Evolutionary conservation across 2,329 filamentous ascomycete species (phyloP).

Genomic region (Diplodia seriata): DNA sequence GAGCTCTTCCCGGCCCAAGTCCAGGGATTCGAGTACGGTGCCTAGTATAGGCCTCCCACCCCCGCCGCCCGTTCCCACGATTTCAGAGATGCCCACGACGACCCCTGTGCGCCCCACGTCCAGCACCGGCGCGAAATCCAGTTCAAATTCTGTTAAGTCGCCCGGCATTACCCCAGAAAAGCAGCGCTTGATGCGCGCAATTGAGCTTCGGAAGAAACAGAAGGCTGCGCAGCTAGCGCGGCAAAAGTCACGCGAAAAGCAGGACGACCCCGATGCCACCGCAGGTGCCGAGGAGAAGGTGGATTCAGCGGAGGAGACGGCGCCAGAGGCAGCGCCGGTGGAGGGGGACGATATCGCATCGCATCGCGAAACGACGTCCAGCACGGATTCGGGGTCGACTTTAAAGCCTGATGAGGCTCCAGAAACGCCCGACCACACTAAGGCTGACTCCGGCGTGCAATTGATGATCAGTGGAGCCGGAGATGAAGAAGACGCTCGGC

Average conservation of each 20-base stretch:
- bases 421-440: slow-evolving; percentile 40
- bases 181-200: slow-evolving; percentile 88
- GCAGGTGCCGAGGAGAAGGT: slow-evolving; percentile 35
- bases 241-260: slow-evolving; percentile 36
- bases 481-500: slow-evolving; percentile 46
- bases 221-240: slow-evolving; percentile 54
- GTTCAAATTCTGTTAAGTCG: slow-evolving; percentile 47
- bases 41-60: slow-evolving; percentile 44
- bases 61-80: slow-evolving; percentile 45
- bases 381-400: slow-evolving; percentile 32
- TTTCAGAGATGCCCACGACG: slow-evolving; percentile 45
- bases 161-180: slow-evolving; percentile 84
- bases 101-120: slow-evolving; percentile 48
- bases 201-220: slow-evolving; percentile 87
- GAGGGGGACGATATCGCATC: slow-evolving; percentile 21
- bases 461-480: slow-evolving; percentile 51
- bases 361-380: slow-evolving; percentile 28
- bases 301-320: slow-evolving; percentile 14
- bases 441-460: slow-evolving; percentile 64
- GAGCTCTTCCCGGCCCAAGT: slow-evolving; percentile 43
- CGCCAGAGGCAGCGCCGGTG: neutral
- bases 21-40: slow-evolving; percentile 42
- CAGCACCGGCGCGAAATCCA: slow-evolving; percentile 41
- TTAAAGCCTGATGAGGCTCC: slow-evolving; percentile 29
- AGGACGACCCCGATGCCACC: slow-evolving; percentile 27